Conservation (phyloP, 129 eudicot genomes). For the Daucus carota region DH1_v3.0 NC_030388.2:30379501-30380000, state of each 20-base stretch:
- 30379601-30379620: constrained; percentile 69
- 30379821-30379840: constrained; percentile 77
- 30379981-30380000: constrained; percentile 93
- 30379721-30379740: constrained; percentile 15
- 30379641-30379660: constrained; percentile 68
- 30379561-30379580: constrained; percentile 6
- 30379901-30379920: constrained; percentile 93
- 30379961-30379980: constrained; percentile 83
- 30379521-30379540: not conserved
- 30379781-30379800: constrained; percentile 70
- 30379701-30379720: constrained; percentile 35
- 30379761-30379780: constrained; percentile 96
- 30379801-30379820: constrained; percentile 61
- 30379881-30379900: constrained; percentile 85
- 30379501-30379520: not conserved
- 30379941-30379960: constrained; percentile 89
- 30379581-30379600: constrained; percentile 39
- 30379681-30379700: constrained; percentile 42
- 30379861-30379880: constrained; percentile 79
- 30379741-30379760: constrained; percentile 24
- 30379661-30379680: constrained; percentile 73
- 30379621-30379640: constrained; percentile 96
- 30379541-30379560: not conserved
- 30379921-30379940: constrained; percentile 85
- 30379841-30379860: constrained; percentile 65